Conservation (phyloP, 2,329 filamentous ascomycete genomes). For the Ophiosphaerella herpotricha region DNA sequence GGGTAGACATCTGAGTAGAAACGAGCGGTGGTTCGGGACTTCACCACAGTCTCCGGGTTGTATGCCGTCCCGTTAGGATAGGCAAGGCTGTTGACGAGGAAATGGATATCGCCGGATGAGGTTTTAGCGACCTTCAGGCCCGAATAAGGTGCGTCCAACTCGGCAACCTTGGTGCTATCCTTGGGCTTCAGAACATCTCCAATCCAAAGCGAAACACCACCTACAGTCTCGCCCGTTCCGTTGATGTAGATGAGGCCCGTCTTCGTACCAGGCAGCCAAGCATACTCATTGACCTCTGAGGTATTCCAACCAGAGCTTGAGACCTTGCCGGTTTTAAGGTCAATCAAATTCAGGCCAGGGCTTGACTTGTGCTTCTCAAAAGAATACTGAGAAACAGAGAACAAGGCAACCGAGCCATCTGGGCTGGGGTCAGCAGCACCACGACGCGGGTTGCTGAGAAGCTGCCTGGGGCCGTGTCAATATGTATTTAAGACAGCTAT, state of each 20-base stretch:
- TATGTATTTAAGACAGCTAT: not conserved
- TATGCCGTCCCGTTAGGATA: constrained; percentile 72
- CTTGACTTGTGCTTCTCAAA: constrained; percentile 72
- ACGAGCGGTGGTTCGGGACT: constrained; percentile 65
- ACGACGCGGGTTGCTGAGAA: constrained; percentile 76
- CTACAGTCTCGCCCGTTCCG: constrained; percentile 60
- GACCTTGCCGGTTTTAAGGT: constrained; percentile 40
- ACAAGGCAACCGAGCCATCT: constrained; percentile 67
- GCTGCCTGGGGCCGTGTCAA: constrained; percentile 24
- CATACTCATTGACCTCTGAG: constrained; percentile 40
- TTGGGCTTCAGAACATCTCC: constrained; percentile 37
- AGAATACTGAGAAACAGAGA: constrained; percentile 75
- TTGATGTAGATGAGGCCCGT: constrained; percentile 67
- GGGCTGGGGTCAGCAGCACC: constrained; percentile 70
- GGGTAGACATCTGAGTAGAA: constrained; percentile 77
- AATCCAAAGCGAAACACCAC: constrained; percentile 44
- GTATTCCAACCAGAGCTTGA: constrained; percentile 36
- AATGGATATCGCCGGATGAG: constrained; percentile 46
- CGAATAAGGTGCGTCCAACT: constrained; percentile 53
- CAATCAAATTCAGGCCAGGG: constrained; percentile 53
- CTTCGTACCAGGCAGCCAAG: constrained; percentile 41
- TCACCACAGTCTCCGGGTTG: constrained; percentile 65
- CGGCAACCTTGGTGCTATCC: constrained; percentile 40
- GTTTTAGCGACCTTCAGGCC: constrained; percentile 56
- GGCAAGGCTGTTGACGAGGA: constrained; percentile 63